A percentile compares a stretch with the other conserved stretches of the same genome.
These are phyloP conservation scores for Aspergillus sp. DNA, from an alignment of 2,329 filamentous ascomycete genomes.

Conservation along the genomic window DNA sequence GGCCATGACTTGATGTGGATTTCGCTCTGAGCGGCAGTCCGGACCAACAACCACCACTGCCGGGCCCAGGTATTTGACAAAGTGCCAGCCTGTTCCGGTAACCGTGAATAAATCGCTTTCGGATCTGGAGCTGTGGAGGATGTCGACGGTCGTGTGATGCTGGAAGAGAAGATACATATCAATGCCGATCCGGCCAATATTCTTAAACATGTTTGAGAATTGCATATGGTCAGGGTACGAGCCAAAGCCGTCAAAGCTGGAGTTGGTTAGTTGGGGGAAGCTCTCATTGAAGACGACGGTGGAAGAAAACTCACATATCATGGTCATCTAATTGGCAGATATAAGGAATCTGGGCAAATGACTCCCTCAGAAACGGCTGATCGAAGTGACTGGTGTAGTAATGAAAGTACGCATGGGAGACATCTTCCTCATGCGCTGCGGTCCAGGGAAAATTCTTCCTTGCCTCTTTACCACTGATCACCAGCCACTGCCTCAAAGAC, in stretches of 20 bases:
- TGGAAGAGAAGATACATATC: slow-evolving; percentile 99
- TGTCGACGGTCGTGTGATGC: slow-evolving; percentile 90
- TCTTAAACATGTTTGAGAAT: slow-evolving; percentile 93
- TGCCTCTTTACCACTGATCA: slow-evolving; percentile 86
- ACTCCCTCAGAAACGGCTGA: slow-evolving; percentile 86
- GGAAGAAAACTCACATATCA: slow-evolving; percentile 68
- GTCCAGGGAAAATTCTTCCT: slow-evolving; percentile 88
- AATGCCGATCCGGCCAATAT: slow-evolving; percentile 87
- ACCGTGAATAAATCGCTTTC: slow-evolving; percentile 93
- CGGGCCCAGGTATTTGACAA: slow-evolving; percentile 91
- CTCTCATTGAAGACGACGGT: background rate
- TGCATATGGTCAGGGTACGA: slow-evolving; percentile 99
- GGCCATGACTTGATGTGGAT: slow-evolving; percentile 83
- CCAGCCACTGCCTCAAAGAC: slow-evolving; percentile 86
- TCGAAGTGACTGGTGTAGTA: slow-evolving; percentile 99
- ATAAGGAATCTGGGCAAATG: slow-evolving; percentile 95
- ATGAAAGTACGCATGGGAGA: slow-evolving; percentile 93
- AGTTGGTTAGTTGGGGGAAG: slow-evolving; percentile 3
- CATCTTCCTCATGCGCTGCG: slow-evolving; percentile 88
- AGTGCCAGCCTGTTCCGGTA: slow-evolving; percentile 97
- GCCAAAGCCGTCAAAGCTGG: slow-evolving; percentile 89
- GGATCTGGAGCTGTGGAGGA: slow-evolving; percentile 78
- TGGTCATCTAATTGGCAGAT: slow-evolving; percentile 90
- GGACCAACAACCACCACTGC: slow-evolving; percentile 82
- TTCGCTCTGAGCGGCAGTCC: slow-evolving; percentile 86